Percentiles rank a stretch among this genome's conserved stretches.
phyloP scores from a whole-genome alignment of 305 asterid species.

The Solanum chacoense region DNA sequence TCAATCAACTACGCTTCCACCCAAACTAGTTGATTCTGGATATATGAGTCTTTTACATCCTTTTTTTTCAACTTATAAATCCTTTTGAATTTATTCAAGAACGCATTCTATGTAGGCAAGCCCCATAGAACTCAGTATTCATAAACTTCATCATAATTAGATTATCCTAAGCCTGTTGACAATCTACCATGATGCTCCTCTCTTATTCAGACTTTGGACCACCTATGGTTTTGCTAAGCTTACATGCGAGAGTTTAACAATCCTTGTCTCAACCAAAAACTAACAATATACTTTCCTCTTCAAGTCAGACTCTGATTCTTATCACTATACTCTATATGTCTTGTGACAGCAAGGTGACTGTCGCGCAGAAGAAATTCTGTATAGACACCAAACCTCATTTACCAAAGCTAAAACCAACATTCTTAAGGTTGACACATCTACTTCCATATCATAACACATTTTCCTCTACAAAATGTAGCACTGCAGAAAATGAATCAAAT shows the following conservation, averaged over 20 bases:
- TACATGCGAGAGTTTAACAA: not conserved
- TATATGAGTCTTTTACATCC: not conserved
- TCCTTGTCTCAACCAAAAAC: not conserved
- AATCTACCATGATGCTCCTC: not conserved
- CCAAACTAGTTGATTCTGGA: not conserved
- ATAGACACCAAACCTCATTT: not conserved
- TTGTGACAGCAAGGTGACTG: not conserved
- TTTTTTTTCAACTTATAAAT: not conserved
- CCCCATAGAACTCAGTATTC: not conserved
- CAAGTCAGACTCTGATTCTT: not conserved
- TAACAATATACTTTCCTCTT: not conserved
- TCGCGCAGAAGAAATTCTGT: not conserved
- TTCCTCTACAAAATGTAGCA: not conserved
- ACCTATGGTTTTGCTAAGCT: slow-evolving; percentile 1
- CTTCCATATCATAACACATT: not conserved
- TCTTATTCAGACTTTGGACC: not conserved
- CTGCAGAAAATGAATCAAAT: not conserved
- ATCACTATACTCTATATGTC: not conserved
- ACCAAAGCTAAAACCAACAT: not conserved
- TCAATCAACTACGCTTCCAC: not conserved
- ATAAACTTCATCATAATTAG: not conserved
- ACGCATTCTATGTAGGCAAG: not conserved
- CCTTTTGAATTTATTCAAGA: not conserved
- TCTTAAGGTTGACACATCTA: not conserved
- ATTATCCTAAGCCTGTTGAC: not conserved